Evolutionary conservation across 768 basidiomycete species (phyloP), one percentile per base, ranked within the genome.

Genomic region (Calocera viscosa): DNA sequence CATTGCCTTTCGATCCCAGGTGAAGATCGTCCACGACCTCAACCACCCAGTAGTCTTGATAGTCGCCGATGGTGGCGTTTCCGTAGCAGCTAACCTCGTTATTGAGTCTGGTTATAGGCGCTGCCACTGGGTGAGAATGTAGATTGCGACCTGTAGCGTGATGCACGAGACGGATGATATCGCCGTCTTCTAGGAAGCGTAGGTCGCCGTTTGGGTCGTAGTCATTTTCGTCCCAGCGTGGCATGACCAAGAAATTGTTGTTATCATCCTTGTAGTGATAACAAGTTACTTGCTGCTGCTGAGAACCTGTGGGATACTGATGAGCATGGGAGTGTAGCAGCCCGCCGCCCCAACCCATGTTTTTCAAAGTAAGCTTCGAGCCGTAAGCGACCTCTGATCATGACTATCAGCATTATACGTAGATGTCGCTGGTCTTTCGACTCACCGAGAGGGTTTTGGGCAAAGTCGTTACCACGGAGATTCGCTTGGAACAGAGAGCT

Each of bases 231-330:
- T 88, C 84, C 96, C 95, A 97, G 0, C 80, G 80, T 5, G 92
- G 93, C 1, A 87, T 79, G 70, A 98, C 74, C 19, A 78, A 72
- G 89, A 92, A 98, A 49, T 97, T 82, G 78, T 99, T 99, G 82
- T 99, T 99, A 63, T 87, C 86, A 74, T 98, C 96, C 78, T 96
- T 97, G 84, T 99, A 98, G 78, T 99, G 96, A 75, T 98, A 99
- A 77, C 96, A 99, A 0, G 96, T 98, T 2, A 98, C 86, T 76
- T 99, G 96, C 72, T 98, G 96, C 74, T 98, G 96, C 67, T 80
- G 79, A 0, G 94, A 96, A 14, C 95, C 96, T 24, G 87, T 81
- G 0, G 96, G 96, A 75, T 87, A 96, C 0, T 91, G 87, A 73
- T 97, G 95, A n/a, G 93, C 83, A 75, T 99, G 96, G 2, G 95